Evolutionary conservation across 257 asterid species (phyloP).

Genomic region (Asclepias syriaca): DNA sequence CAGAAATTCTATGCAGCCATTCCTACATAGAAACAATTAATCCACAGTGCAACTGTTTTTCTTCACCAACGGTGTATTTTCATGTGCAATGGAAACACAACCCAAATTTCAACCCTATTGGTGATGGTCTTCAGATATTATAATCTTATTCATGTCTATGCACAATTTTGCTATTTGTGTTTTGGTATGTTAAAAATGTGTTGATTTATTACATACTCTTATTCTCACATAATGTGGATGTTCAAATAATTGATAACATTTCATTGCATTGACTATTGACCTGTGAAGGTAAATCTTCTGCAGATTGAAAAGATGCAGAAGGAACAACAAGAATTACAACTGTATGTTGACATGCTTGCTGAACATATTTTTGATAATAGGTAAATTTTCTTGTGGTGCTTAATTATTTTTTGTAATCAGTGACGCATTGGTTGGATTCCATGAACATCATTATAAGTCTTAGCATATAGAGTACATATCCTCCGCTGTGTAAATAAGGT

Average conservation of each 20-base stretch:
- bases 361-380: constrained; percentile 79
- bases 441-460: not conserved
- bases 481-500: not conserved
- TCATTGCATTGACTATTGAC: constrained; percentile 18
- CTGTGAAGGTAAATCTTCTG: constrained; percentile 21
- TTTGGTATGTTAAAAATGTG: not conserved
- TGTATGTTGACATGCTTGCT: constrained; percentile 78
- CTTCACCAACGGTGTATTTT: too few relatives aligned
- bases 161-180: not conserved
- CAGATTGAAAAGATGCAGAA: constrained; percentile 82
- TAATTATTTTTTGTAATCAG: not conserved
- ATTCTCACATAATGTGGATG: not conserved
- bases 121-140: constrained; percentile 7
- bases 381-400: constrained; percentile 29
- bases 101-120: too few relatives aligned
- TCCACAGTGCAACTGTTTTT: too few relatives aligned
- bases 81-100: too few relatives aligned
- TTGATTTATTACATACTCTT: not conserved
- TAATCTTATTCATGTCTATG: not conserved
- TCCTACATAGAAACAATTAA: too few relatives aligned
- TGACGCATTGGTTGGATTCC: not conserved
- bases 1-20: too few relatives aligned
- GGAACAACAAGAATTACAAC: constrained; percentile 74
- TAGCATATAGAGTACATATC: not conserved
- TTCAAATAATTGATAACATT: not conserved